phyloP scores from a whole-genome alignment of 306 rosid species.

The Trichosanthes truncata region DNA sequence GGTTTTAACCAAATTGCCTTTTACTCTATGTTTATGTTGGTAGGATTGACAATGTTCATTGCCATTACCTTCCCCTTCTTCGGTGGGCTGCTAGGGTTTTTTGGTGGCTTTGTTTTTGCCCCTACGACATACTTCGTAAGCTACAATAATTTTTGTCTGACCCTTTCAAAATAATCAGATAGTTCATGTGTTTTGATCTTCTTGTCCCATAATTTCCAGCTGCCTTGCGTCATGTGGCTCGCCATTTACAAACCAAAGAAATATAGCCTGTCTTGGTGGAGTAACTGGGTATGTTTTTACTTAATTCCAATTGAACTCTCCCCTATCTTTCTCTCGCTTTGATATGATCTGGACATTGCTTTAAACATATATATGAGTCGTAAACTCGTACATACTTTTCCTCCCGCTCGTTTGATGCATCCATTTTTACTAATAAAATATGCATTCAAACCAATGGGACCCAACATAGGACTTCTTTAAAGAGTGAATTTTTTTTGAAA shows the following conservation, averaged over 20 bases:
- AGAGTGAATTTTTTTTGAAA: too few relatives aligned
- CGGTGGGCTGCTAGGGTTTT: conserved; percentile 49
- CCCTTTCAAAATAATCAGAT: too few relatives aligned
- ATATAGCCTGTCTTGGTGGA: conserved; percentile 47
- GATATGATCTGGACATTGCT: too few relatives aligned
- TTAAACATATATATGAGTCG: too few relatives aligned
- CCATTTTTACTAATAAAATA: too few relatives aligned
- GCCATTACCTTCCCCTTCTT: conserved; percentile 69
- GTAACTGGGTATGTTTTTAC: conserved; percentile 55
- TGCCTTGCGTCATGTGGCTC: conserved; percentile 72
- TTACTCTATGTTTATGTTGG: background rate
- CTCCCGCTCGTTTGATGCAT: too few relatives aligned
- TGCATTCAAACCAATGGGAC: too few relatives aligned
- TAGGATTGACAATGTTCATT: conserved; percentile 63
- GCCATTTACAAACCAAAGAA: conserved; percentile 43
- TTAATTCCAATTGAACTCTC: too few relatives aligned
- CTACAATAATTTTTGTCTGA: background rate
- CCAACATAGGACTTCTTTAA: too few relatives aligned
- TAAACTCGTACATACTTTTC: too few relatives aligned
- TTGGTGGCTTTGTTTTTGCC: conserved; percentile 76
- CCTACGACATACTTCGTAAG: conserved; percentile 70
- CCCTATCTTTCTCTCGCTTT: too few relatives aligned
- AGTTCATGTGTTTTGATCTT: background rate
- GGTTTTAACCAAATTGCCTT: background rate
- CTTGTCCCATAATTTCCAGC: conserved; percentile 29